These are phyloP conservation scores for Megacollybia marginata DNA, from an alignment of 768 basidiomycete species.

Conservation along the genomic window DNA sequence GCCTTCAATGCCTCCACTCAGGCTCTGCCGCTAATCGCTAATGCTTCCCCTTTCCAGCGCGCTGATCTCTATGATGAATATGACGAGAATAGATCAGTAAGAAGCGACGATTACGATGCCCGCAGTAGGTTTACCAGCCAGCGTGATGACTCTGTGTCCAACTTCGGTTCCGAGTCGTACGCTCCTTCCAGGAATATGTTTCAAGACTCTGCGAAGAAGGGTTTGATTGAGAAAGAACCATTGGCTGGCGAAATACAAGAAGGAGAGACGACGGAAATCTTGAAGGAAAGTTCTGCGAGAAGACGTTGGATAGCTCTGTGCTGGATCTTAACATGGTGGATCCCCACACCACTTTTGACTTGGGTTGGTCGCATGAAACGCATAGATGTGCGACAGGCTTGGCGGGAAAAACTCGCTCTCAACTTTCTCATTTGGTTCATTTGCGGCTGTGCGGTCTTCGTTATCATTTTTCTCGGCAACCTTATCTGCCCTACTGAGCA, in stretches of 20 bases:
- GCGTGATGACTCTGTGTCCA: slow-evolving; percentile 70
- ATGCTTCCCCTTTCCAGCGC: slow-evolving; percentile 79
- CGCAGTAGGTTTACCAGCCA: slow-evolving; percentile 73
- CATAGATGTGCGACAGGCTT: slow-evolving; percentile 87
- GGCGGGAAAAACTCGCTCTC: slow-evolving; percentile 94
- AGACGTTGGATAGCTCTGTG: slow-evolving; percentile 83
- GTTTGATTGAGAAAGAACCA: slow-evolving; percentile 70
- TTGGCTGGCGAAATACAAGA: slow-evolving; percentile 82
- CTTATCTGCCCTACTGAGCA: slow-evolving; percentile 95
- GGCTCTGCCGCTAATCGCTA: slow-evolving; percentile 74
- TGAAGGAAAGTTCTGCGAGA: slow-evolving; percentile 76
- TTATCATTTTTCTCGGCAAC: slow-evolving; percentile 80
- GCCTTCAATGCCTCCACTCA: slow-evolving; percentile 57
- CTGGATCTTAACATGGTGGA: slow-evolving; percentile 90
- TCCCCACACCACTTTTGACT: slow-evolving; percentile 63
- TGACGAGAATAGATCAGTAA: slow-evolving; percentile 66
- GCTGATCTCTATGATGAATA: slow-evolving; percentile 72
- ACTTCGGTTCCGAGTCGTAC: slow-evolving; percentile 88
- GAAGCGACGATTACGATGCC: slow-evolving; percentile 74
- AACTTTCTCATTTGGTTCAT: slow-evolving; percentile 96
- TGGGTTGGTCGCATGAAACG: slow-evolving; percentile 91
- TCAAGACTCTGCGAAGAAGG: slow-evolving; percentile 71
- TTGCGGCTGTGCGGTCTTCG: slow-evolving; percentile 83
- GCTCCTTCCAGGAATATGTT: slow-evolving; percentile 97
- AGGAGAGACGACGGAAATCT: slow-evolving; percentile 80